Evolutionary conservation across 306 rosid genomes (phyloP), one percentile per base, ranked within the genome.

Genomic region (Cicer judaicum): DNA sequence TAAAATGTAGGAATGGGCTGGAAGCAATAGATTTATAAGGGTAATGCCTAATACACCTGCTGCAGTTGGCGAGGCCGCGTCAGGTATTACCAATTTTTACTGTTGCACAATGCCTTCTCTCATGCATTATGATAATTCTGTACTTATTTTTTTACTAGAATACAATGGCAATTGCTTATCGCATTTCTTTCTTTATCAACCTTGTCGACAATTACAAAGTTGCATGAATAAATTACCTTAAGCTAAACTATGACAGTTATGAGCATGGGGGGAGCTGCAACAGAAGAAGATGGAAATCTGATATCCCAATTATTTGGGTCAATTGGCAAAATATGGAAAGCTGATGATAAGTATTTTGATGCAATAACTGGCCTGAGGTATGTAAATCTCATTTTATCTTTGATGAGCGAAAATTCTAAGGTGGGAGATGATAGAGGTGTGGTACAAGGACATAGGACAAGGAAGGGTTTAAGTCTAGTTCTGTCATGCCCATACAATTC

Each of bases 311-410:
- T 95, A 84, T 92, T 95, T 88, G 96, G 96, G 69, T 85, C 99
- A 68, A 78, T 95, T 69, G 98, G 99, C 34, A 95, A 92, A 85
- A 81, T 83, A 72, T 90, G 96, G 93, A 89, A 84, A 87, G 91
- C 92, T 40, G 93, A 95, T 68, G 99, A 95, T 70, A 95, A 92
- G 67, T 85, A 53, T 38, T 92, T 95, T 80, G 99, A 95, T 81
- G 99, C 91, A 74, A 62, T 92, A 81, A 95, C 98, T 74, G 99
- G 97, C 67, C 80, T 95, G 70, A 92, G 99, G 97, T 92, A 86
- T 73, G 86, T 46, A 12, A 64, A 60, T 75, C 36, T 9, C 73
- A 50, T 64, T 56, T 64, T 44, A 47, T 81, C 46, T 55, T 64
- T 76, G 12, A 64, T 55, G 14, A 41, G 55, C 15, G 12, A 39